phyloP scores from a whole-genome alignment of 106 monocot species.

The Chionographis japonica region DNA sequence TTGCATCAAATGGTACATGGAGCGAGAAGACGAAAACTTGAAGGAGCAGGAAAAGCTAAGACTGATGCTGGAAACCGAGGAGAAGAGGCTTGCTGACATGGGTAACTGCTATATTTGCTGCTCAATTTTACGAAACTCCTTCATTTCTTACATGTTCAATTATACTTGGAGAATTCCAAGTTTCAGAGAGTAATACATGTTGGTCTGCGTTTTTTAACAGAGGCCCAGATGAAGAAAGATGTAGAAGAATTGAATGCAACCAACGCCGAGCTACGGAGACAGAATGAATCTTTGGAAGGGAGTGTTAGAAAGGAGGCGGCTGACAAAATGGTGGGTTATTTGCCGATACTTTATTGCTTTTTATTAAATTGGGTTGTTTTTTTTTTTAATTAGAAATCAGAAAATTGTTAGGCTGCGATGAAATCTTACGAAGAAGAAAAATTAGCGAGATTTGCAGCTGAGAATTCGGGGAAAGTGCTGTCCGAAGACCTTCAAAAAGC shows the following conservation, averaged over 20 bases:
- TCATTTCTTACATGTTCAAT: too few species aligned
- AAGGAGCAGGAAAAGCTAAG: constrained; percentile 44
- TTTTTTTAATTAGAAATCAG: neutral
- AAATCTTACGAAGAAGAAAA: constrained; percentile 52
- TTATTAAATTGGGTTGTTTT: neutral
- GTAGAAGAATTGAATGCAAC: constrained; percentile 27
- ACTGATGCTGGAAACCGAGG: constrained; percentile 25
- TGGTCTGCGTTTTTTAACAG: constrained; percentile 16
- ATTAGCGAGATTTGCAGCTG: constrained; percentile 36
- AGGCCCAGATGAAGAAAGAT: constrained; percentile 29
- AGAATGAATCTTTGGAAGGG: constrained; percentile 24
- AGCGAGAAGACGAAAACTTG: constrained; percentile 50
- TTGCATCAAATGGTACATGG: constrained; percentile 68
- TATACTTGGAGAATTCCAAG: too few species aligned
- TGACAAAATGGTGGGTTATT: constrained; percentile 43
- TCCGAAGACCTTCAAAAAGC: constrained; percentile 50
- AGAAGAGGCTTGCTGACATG: constrained; percentile 37
- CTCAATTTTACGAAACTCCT: neutral
- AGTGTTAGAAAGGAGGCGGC: constrained; percentile 51
- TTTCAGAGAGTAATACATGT: neutral
- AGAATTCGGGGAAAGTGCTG: constrained; percentile 32
- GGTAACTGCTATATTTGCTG: constrained; percentile 24
- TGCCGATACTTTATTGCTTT: neutral
- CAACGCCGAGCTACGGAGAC: constrained; percentile 22
- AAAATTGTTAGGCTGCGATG: constrained; percentile 38